A percentile compares a stretch with the other conserved stretches of the same genome.
These are phyloP conservation scores for Herpomyces periplanetae DNA, from an alignment of 2,329 filamentous ascomycete genomes.

Conservation along the genomic window DNA sequence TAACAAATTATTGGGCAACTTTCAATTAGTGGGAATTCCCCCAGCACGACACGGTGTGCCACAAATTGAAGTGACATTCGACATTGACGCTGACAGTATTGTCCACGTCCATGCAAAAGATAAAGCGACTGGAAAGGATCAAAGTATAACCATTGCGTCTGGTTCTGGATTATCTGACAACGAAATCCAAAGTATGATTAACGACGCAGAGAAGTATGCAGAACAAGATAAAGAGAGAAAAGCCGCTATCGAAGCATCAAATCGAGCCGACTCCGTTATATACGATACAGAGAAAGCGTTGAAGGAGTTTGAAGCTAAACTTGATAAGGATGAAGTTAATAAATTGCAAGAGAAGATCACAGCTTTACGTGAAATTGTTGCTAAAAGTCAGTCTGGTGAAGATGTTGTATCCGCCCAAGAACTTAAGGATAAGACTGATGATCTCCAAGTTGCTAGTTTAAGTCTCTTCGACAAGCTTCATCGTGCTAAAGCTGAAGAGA, in stretches of 20 bases:
- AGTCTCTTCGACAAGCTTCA: conserved; percentile 99
- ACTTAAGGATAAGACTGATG: conserved; percentile 94
- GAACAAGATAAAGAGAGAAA: conserved; percentile 90
- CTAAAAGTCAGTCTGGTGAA: conserved; percentile 80
- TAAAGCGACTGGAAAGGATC: conserved; percentile 96
- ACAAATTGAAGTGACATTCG: conserved; percentile 89
- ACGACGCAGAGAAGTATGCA: conserved; percentile 85
- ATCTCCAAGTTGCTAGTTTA: conserved; percentile 75
- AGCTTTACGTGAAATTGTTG: conserved; percentile 47
- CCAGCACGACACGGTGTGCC: conserved; percentile 84
- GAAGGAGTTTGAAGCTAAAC: conserved; percentile 75
- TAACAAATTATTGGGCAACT: conserved; percentile 96
- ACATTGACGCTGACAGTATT: conserved; percentile 90
- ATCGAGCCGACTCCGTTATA: conserved; percentile 75
- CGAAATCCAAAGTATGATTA: conserved; percentile 90
- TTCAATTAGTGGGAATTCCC: conserved; percentile 90
- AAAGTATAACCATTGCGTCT: conserved; percentile 94
- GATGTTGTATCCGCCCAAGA: conserved; percentile 46
- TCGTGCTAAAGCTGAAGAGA: conserved; percentile 41
- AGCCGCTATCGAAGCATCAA: conserved; percentile 69
- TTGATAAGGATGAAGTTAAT: conserved; percentile 84
- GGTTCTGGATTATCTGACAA: conserved; percentile 77
- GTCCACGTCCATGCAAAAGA: conserved; percentile 94
- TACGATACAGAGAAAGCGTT: conserved; percentile 96
- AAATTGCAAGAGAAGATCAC: conserved; percentile 75